A percentile compares a stretch with the other conserved stretches of the same genome.
Evolutionary conservation across 106 monocot species (phyloP).

Genomic region (Dioscorea dumetorum): DNA sequence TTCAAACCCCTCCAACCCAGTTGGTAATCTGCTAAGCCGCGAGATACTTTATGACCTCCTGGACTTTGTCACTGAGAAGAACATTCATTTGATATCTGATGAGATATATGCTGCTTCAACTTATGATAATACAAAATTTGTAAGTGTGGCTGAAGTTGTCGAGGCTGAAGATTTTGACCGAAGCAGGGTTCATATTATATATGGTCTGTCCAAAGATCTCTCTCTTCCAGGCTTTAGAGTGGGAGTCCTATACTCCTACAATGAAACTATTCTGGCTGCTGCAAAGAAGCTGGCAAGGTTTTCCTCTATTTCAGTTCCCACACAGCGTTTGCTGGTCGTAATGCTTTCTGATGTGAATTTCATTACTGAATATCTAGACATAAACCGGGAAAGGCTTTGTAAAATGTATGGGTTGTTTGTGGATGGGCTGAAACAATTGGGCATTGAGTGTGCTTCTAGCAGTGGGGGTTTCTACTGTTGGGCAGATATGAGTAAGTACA

Average conservation of each 20-base stretch:
- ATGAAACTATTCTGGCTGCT: constrained; percentile 63
- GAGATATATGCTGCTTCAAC: constrained; percentile 88
- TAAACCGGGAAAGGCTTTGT: constrained; percentile 41
- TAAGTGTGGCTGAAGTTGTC: constrained; percentile 64
- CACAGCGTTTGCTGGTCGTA: constrained; percentile 54
- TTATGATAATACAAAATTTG: constrained; percentile 46
- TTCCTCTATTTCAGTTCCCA: constrained; percentile 64
- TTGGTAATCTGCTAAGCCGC: constrained; percentile 53
- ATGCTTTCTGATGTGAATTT: constrained; percentile 78
- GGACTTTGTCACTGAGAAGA: constrained; percentile 75
- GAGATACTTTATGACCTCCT: constrained; percentile 63
- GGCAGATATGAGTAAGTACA: constrained; percentile 85
- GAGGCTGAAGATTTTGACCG: constrained; percentile 58
- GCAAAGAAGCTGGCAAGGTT: constrained; percentile 69
- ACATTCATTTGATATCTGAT: constrained; percentile 94
- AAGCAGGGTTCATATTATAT: constrained; percentile 86
- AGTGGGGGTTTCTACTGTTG: constrained; percentile 88
- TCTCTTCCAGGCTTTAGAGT: constrained; percentile 83
- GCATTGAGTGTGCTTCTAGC: constrained; percentile 54
- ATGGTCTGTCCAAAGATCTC: constrained; percentile 91
- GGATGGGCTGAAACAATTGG: constrained; percentile 68
- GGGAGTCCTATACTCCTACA: constrained; percentile 82
- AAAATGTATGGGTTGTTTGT: constrained; percentile 60
- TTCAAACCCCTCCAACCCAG: constrained; percentile 87
- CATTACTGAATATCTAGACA: constrained; percentile 32